Conservation (phyloP, 2,329 filamentous ascomycete species). For the Aspergillus tanneri region DNA sequence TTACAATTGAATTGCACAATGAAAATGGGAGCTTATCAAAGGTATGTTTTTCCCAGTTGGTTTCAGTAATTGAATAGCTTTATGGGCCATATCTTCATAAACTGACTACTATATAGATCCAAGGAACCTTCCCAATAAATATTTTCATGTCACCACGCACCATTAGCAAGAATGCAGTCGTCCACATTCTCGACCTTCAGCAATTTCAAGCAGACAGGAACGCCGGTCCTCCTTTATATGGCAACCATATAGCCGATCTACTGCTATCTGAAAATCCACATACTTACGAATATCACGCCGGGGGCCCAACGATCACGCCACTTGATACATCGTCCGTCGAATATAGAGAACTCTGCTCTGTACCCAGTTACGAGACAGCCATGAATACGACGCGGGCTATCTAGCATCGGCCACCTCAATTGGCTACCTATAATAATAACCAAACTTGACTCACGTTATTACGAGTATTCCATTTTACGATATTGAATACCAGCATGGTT, state of each 20-base stretch:
- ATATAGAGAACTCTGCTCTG: too few relatives aligned
- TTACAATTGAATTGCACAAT: neutral
- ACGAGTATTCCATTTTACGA: too few relatives aligned
- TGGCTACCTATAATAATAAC: too few relatives aligned
- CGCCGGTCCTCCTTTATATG: constrained; percentile 1
- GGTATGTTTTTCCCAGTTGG: neutral
- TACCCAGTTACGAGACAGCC: too few relatives aligned
- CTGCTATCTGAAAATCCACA: neutral
- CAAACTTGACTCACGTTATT: too few relatives aligned
- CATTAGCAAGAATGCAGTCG: neutral
- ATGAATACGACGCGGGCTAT: too few relatives aligned
- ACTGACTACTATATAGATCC: neutral
- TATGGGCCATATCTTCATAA: neutral
- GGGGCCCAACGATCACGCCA: too few relatives aligned
- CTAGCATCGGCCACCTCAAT: too few relatives aligned
- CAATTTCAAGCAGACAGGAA: neutral
- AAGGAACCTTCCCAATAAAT: constrained; percentile 4
- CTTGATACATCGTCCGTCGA: too few relatives aligned
- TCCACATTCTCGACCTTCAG: neutral
- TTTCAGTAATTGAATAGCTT: too few relatives aligned
- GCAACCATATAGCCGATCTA: neutral
- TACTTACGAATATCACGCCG: too few relatives aligned
- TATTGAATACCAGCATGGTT: too few relatives aligned
- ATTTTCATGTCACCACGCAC: constrained; percentile 4
- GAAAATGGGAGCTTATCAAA: neutral